These are phyloP conservation scores for Saprolegnia parasitica DNA, from an alignment of 352 stramenopile genomes.

Conservation along the genomic window DNA sequence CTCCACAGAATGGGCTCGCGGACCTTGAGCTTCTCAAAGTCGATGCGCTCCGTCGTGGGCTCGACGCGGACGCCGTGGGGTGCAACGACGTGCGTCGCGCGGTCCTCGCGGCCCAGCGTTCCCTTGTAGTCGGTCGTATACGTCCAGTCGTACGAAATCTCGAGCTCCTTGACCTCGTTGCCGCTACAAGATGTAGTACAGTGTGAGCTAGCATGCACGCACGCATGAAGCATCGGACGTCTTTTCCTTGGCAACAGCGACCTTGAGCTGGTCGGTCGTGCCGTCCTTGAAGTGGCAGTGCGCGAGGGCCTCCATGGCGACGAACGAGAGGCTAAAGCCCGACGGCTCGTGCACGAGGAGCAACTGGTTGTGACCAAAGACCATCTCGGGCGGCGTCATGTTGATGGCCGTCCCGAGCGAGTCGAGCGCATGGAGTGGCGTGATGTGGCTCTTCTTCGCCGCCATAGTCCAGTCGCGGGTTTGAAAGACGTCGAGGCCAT, in stretches of 20 bases:
- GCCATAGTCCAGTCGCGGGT: constrained; percentile 61
- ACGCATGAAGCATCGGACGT: constrained; percentile 37
- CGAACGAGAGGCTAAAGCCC: constrained; percentile 70
- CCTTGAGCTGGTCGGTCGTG: constrained; percentile 64
- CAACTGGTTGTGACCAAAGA: constrained; percentile 81
- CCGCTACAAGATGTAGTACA: constrained; percentile 31
- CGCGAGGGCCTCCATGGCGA: constrained; percentile 69
- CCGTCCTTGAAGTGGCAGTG: constrained; percentile 55
- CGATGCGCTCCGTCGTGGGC: constrained; percentile 53
- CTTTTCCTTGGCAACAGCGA: constrained; percentile 73
- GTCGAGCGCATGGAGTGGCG: constrained; percentile 63
- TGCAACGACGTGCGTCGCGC: constrained; percentile 13
- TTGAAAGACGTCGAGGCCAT: constrained; percentile 67
- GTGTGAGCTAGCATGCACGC: background rate
- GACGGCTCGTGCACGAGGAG: constrained; percentile 64
- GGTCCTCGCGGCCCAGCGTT: constrained; percentile 47
- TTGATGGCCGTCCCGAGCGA: constrained; percentile 37
- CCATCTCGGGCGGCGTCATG: constrained; percentile 79
- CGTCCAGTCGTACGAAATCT: constrained; percentile 83
- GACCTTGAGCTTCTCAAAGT: constrained; percentile 76
- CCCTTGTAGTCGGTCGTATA: constrained; percentile 82
- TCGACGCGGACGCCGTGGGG: constrained; percentile 32
- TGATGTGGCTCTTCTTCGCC: constrained; percentile 81
- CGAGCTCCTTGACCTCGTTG: constrained; percentile 74
- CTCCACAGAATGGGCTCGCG: constrained; percentile 81